phyloP scores from a whole-genome alignment of 2,329 filamentous ascomycete genomes.

The Bipolaris sorokiniana region DNA sequence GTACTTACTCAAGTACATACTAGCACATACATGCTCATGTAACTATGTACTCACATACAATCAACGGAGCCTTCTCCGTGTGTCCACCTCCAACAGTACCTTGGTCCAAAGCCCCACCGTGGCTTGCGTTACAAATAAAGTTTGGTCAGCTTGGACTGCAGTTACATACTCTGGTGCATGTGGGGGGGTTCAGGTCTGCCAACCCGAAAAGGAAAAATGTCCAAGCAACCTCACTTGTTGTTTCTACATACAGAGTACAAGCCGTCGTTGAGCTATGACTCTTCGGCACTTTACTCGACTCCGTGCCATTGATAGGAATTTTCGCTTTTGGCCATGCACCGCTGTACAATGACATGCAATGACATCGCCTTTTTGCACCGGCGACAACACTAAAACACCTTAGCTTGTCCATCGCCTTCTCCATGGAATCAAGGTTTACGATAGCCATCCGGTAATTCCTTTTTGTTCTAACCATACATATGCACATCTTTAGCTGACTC shows the following conservation, averaged over 20 bases:
- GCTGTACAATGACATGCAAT: background rate
- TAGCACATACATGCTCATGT: too few species aligned
- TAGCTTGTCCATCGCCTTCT: background rate
- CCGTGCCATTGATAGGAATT: background rate
- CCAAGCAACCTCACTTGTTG: conserved; percentile 1
- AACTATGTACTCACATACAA: background rate
- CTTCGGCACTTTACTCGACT: too few species aligned
- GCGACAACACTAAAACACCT: background rate
- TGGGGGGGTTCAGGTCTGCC: conserved; percentile 1
- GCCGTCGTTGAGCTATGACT: background rate
- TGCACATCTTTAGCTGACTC: conserved; percentile 3
- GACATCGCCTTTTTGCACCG: background rate
- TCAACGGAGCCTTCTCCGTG: conserved; percentile 5
- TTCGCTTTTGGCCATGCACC: background rate
- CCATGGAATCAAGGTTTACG: background rate
- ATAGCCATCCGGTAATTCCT: conserved; percentile 6
- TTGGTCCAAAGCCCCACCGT: background rate
- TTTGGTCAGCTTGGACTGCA: background rate
- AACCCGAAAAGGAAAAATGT: background rate
- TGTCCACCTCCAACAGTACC: background rate
- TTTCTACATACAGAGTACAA: background rate
- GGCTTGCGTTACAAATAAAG: conserved; percentile 7
- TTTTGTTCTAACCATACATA: background rate
- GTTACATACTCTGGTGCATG: background rate
- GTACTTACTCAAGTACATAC: too few species aligned